A percentile compares a stretch with the other conserved stretches of the same genome.
phyloP scores from a whole-genome alignment of 2,329 filamentous ascomycete genomes.

The Verticillium nonalfalfae region DNA sequence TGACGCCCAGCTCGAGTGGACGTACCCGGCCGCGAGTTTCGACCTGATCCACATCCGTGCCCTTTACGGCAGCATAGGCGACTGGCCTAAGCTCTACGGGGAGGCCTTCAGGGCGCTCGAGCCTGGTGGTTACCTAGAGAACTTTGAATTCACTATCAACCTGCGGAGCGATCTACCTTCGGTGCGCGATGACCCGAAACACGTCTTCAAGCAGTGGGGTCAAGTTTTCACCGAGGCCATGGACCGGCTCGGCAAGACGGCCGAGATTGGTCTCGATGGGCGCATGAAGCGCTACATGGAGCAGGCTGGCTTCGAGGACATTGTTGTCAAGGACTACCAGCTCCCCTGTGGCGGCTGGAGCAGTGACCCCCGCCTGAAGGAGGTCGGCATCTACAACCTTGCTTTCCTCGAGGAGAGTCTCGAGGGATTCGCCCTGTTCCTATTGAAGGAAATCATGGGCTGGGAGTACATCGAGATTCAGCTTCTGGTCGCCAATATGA shows the following conservation, averaged over 20 bases:
- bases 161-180: slow-evolving; percentile 14
- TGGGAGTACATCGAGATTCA: slow-evolving; percentile 19
- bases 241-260: slow-evolving; percentile 15
- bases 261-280: slow-evolving; percentile 12
- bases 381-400: slow-evolving; percentile 13
- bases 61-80: slow-evolving; percentile 48
- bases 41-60: slow-evolving; percentile 56
- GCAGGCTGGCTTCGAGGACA: slow-evolving; percentile 15
- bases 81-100: slow-evolving; percentile 47
- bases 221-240: slow-evolving; percentile 15
- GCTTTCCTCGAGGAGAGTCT: slow-evolving; percentile 18
- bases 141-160: slow-evolving; percentile 19
- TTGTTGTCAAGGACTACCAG: slow-evolving; percentile 7
- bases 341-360: slow-evolving; percentile 9
- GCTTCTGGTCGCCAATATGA: slow-evolving; percentile 16
- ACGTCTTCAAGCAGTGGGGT: slow-evolving; percentile 20
- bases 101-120: slow-evolving; percentile 45
- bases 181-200: slow-evolving; percentile 14
- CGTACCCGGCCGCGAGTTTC: slow-evolving; percentile 35
- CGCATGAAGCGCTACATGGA: slow-evolving; percentile 13
- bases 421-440: slow-evolving; percentile 19
- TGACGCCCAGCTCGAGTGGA: slow-evolving; percentile 34
- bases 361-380: slow-evolving; percentile 3
- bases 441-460: slow-evolving; percentile 19
- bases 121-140: slow-evolving; percentile 44